Evolutionary conservation across 2,329 filamentous ascomycete genomes (phyloP), one percentile per base, ranked within the genome.

Genomic region (Teratosphaeria epicoccoides): DNA sequence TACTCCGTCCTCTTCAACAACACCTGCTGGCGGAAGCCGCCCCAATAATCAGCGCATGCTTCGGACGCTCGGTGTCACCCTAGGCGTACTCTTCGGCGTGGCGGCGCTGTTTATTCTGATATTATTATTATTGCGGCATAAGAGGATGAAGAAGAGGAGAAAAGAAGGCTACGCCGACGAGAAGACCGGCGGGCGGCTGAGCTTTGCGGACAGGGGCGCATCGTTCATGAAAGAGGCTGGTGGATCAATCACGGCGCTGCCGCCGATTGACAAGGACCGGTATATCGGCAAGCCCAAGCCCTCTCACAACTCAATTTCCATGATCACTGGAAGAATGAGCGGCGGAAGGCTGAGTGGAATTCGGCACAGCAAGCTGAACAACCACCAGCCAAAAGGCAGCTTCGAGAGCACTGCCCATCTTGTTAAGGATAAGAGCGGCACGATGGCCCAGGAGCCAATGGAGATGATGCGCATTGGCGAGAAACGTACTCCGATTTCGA

Each of bases 81-180:
- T 97, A 1, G 89, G 90, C 11, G 82, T 84, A n/a, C 82, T 95
- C 22, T 79, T 87, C 49, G 88, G 86, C 17, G 73, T 88, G 49
- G 82, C 85, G 20, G 70, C 82, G 0, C 65, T 95, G 6, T 72
- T 94, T n/a, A 75, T 86, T 24, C 66, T 87, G 1, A 65, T 88
- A n/a, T 76, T 96, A 20, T 73, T 93, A 48, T 74, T 85, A 24
- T 70, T 89, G 23, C 77, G 80, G 63, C 79, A 78, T 62, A 37
- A 48, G 28, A 77, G 76, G 53, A 76, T 78, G 59, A 81, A 79
- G 65, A 78, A 73, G 50, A 70, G 73, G 48, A 75, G 76, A 71
- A 44, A 57, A 48, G 58, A 56, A n/a, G 60, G 58, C n/a, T 59
- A 61, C 45, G 43, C 61, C n/a, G 75, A 71, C 55, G 70, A 80